Base-by-base conservation (phyloP, 257 asterid species). In the Perilla frutescens region DNA sequence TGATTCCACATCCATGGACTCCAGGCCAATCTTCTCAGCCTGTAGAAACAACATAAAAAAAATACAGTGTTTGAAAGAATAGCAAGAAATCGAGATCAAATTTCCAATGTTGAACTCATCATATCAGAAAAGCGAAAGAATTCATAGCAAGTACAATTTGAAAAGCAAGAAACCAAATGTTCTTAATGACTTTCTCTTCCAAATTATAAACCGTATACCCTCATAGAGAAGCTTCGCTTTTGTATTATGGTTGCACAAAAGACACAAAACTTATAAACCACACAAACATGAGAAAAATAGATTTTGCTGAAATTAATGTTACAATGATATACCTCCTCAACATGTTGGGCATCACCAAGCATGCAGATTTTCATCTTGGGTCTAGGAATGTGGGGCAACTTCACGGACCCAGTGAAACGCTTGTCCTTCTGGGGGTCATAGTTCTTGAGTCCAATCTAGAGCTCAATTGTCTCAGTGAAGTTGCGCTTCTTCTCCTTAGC, bases 1-100 rank as follows among this genome's bases (percentile, higher is more conserved):
- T 4, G 89, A 86, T 58, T 87, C 91, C 0, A 87, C 91, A 65
- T 87, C 91, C 91, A 87, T 87, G 62, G 87, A 87, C 40, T 81
- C 91, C 1, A 87, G 81, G 29, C 91, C 91, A 4, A 84, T 83
- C 77, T 87, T 87, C 6, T 49, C 79, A 0, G 91, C 89, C 91
- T 87, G 79, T 58, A 67, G 7, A 67, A 11, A 71, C 14, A 68
- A 41, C 6, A 12, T 20, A 20, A 20, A 20, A 20, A 20, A 20
- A 20, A 20, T 20, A 20, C 26, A 20, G 26, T 20, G 26, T 20
- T 20, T 20, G 26, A 20, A 20, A 20, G 26, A 20, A 41, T 41
- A 11, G 13, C 20, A 4, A 8, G 8, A 20, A 4, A 3, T 15
- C 2, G n/a, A 43, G 11, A 64, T 41, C 4, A 32, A 20, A 73